These are phyloP conservation scores for Dalbergia cochinchinensis DNA, from an alignment of 306 rosid genomes.

Conservation along the genomic window DNA sequence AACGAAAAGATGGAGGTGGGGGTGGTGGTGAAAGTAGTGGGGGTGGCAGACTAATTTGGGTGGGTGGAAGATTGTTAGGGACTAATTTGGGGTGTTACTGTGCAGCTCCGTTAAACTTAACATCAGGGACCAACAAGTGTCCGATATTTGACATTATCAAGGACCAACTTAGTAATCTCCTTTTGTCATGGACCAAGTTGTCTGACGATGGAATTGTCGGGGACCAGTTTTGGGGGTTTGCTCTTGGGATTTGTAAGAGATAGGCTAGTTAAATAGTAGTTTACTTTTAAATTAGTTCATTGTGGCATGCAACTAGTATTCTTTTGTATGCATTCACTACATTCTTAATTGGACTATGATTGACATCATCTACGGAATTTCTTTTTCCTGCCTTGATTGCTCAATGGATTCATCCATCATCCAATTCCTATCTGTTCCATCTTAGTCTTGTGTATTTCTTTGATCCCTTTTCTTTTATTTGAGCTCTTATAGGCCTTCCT, in stretches of 20 bases:
- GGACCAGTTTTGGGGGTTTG: no score
- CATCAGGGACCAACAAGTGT: no score
- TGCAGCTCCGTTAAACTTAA: no score
- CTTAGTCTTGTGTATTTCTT: background rate
- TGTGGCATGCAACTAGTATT: slow-evolving; percentile 30
- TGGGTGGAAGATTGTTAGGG: no score
- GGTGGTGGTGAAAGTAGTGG: no score
- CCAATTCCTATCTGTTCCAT: background rate
- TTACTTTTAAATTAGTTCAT: slow-evolving; percentile 22
- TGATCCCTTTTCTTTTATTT: slow-evolving; percentile 1
- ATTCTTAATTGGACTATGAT: slow-evolving; percentile 32
- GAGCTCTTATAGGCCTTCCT: background rate
- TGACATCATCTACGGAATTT: slow-evolving; percentile 30
- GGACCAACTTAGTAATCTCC: no score
- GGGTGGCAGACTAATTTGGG: no score
- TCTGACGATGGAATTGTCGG: no score
- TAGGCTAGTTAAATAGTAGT: slow-evolving; percentile 7
- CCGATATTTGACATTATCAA: no score
- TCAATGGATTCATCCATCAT: slow-evolving; percentile 16
- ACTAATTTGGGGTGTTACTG: no score
- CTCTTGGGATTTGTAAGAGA: background rate
- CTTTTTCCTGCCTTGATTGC: background rate
- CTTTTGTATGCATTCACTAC: slow-evolving; percentile 4
- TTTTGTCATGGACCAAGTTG: no score
- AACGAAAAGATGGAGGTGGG: no score